These are phyloP conservation scores for Collybia mongolica DNA, from an alignment of 768 basidiomycete genomes.

Conservation along the genomic window DNA sequence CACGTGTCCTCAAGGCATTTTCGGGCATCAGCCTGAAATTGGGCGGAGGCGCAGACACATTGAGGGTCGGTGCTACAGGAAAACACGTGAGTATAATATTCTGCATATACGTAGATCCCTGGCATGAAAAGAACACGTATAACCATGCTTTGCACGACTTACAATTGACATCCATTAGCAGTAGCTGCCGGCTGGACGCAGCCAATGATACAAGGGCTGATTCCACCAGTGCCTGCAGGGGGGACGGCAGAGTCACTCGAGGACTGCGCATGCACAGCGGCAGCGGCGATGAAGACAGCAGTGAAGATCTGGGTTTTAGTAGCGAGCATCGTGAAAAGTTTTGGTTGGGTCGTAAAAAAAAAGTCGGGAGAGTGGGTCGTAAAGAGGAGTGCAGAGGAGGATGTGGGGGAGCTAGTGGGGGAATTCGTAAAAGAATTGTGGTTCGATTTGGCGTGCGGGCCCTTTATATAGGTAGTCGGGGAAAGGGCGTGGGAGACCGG, in stretches of 20 bases:
- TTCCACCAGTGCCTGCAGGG: neutral
- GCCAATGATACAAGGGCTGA: constrained; percentile 6
- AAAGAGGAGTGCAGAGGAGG: no score
- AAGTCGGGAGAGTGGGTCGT: no score
- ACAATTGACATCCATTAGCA: constrained; percentile 3
- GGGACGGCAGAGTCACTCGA: neutral
- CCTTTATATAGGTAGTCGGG: no score
- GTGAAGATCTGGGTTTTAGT: constrained; percentile 4
- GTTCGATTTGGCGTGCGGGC: no score
- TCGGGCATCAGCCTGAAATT: constrained; percentile 17
- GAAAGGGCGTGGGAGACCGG: no score
- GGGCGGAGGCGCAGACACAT: constrained; percentile 14
- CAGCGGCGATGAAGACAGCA: constrained; percentile 3
- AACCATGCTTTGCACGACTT: neutral
- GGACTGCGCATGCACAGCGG: constrained; percentile 3
- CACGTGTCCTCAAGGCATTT: constrained; percentile 13
- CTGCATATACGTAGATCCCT: no score
- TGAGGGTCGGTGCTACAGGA: constrained; percentile 4
- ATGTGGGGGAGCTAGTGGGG: no score
- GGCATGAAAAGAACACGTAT: no score
- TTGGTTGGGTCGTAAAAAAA: no score
- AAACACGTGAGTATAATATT: neutral
- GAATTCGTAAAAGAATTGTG: no score
- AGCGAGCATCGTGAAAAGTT: no score
- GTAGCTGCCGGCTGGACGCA: constrained; percentile 10